Base-by-base conservation (phyloP, 2,329 filamentous ascomycete genomes). In the Aspergillus ochraceus region DNA sequence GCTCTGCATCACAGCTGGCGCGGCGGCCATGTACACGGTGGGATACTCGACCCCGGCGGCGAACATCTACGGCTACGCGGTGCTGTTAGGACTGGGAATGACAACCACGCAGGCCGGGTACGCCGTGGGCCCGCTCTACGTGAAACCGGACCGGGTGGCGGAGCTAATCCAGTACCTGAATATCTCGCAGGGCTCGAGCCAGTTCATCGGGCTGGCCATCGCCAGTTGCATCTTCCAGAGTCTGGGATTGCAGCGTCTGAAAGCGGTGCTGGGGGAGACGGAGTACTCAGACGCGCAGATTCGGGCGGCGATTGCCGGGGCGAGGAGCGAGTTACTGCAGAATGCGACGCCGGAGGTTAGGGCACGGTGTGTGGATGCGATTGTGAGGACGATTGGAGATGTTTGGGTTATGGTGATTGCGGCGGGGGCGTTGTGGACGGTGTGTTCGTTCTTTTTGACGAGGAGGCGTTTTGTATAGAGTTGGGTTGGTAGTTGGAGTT, bases 11-110 rank as follows among this genome's bases (percentile, higher is more conserved):
- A 11, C 72, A 10, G 46, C 52, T 24, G 59, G 59, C 9, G 54
- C 26, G 10, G 56, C 54, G 22, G 29, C 54, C 20, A 60, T 68
- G 59, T 66, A 61, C 56, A 66, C 53, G 14, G 55, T 67, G 29
- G 20, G 49, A 10, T 45, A 49, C 9, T 52, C 56, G 17, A 66
- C 64, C 46, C 58, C 63, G n/a, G 58, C 60, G 17, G 47, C 58
- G 17, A 56, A 61, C 3, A 62, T 74, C 42, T 74, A 74, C 57
- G 69, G 67, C 17, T 72, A 65, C 59, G 68, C 64, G 2, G 67
- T 80, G 12, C 60, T 83, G 3, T 59, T 81, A 1, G 80, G 76
- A 1, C 62, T 77, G 8, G 80, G 80, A 0, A 68, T 69, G 9
- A 57, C 52, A 2, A 24, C 51, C 36, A 57, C 39, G 1, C 59